These are phyloP conservation scores for Podospora tetraspora DNA, from an alignment of 495 filamentous ascomycete genomes.

Conservation along the genomic window DNA sequence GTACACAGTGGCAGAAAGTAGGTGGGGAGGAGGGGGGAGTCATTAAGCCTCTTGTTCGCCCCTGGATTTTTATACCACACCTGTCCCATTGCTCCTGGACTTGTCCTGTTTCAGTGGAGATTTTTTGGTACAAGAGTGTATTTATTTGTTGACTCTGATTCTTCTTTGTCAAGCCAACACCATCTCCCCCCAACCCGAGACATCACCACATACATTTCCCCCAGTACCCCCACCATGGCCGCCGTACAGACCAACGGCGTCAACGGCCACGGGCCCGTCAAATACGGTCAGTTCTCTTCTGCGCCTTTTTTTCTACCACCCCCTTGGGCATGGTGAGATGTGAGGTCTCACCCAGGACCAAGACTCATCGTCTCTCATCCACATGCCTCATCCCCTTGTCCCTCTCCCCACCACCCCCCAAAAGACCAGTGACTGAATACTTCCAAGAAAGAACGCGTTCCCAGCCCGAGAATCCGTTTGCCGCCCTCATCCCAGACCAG, in stretches of 20 bases:
- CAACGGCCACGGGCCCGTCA: conserved; percentile 19
- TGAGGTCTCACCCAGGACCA: not conserved
- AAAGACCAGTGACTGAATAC: conserved; percentile 49
- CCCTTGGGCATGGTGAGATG: not conserved
- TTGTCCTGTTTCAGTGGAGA: not conserved
- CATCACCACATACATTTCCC: not conserved
- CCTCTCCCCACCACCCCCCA: not conserved
- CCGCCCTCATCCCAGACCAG: conserved; percentile 79
- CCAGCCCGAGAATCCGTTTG: conserved; percentile 91
- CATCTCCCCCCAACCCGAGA: not conserved
- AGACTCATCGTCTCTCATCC: not conserved
- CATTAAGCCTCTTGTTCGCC: not conserved
- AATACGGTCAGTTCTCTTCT: conserved; percentile 39
- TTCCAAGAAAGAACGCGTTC: conserved; percentile 52
- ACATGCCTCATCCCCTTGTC: not conserved
- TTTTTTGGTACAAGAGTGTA: too few relatives aligned
- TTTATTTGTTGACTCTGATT: not conserved
- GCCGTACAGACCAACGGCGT: conserved; percentile 13
- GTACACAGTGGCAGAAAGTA: not conserved
- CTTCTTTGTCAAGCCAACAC: not conserved
- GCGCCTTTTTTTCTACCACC: not conserved
- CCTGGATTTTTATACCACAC: not conserved
- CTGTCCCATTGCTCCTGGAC: not conserved
- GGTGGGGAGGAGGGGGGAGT: not conserved
- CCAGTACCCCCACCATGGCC: not conserved